Conservation (phyloP, 176 grass and related monocot genomes). For the Ensete glaucum region DNA sequence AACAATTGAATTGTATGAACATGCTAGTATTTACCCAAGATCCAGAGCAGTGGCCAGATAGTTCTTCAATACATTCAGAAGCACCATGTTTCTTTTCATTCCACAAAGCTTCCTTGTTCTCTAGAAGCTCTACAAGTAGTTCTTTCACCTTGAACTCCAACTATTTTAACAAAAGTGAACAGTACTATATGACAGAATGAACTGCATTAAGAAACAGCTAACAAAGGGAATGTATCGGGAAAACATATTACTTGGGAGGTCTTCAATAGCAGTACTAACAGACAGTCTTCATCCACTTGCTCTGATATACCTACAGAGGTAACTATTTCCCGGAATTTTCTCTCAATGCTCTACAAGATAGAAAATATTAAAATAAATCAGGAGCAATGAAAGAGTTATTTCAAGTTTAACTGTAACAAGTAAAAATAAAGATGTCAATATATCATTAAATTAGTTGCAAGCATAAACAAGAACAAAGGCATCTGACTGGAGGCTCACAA, state of each 20-base stretch:
- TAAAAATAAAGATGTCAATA: not conserved
- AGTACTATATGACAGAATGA: not conserved
- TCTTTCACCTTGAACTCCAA: constrained; percentile 60
- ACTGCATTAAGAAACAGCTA: constrained; percentile 1
- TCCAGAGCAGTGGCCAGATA: constrained; percentile 40
- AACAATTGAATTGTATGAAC: not conserved
- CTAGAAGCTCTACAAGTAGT: constrained; percentile 47
- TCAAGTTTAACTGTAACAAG: not conserved
- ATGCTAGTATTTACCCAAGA: constrained; percentile 35
- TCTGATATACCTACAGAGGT: constrained; percentile 31
- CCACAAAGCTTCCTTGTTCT: constrained; percentile 51
- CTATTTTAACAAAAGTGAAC: constrained; percentile 20
- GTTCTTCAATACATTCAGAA: constrained; percentile 50
- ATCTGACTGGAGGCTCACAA: constrained; percentile 32
- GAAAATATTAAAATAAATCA: constrained; percentile 7
- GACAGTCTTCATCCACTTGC: constrained; percentile 42
- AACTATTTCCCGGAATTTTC: constrained; percentile 49
- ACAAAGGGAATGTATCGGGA: constrained; percentile 9
- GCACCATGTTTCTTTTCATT: constrained; percentile 39
- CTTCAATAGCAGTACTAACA: constrained; percentile 53
- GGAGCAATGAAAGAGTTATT: not conserved
- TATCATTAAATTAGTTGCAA: not conserved
- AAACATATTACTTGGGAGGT: constrained; percentile 34
- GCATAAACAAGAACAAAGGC: not conserved
- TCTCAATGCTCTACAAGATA: constrained; percentile 50